phyloP scores from a whole-genome alignment of 1,284 basidiomycete species.

The Crepidotus sp. region DNA sequence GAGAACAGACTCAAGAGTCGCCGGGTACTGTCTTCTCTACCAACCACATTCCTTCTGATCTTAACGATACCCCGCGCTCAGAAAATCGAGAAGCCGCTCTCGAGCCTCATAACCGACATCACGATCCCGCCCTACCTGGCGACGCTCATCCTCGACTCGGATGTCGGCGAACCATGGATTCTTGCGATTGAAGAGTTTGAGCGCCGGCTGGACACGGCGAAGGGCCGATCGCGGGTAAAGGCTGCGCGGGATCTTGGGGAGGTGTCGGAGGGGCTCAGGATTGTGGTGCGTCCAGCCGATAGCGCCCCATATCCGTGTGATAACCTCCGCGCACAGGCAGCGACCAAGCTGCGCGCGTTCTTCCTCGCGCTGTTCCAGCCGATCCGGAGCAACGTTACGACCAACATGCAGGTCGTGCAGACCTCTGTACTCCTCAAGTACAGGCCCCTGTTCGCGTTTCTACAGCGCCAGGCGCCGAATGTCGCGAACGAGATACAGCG shows the following conservation, averaged over 20 bases:
- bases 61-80: conserved; percentile 25
- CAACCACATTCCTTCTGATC: background rate
- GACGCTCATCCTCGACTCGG: conserved; percentile 74
- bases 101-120: conserved; percentile 72
- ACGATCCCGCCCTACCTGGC: conserved; percentile 78
- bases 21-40: conserved; percentile 40
- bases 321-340: conserved; percentile 44
- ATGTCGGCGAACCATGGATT: conserved; percentile 80
- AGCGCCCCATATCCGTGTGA: background rate
- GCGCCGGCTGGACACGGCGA: conserved; percentile 58
- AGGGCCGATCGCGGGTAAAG: conserved; percentile 69
- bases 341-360: conserved; percentile 82
- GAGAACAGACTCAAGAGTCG: conserved; percentile 79
- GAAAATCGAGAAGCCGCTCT: conserved; percentile 84
- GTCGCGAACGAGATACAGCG: conserved; percentile 88
- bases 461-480: conserved; percentile 73
- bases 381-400: conserved; percentile 76
- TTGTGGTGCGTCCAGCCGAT: conserved; percentile 50
- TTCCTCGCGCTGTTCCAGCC: conserved; percentile 79
- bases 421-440: conserved; percentile 84
- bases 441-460: conserved; percentile 75
- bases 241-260: conserved; percentile 77
- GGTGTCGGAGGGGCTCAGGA: conserved; percentile 77
- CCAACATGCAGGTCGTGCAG: conserved; percentile 91
- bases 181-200: conserved; percentile 75